Evolutionary conservation across 306 rosid species (phyloP), one percentile per base, ranked within the genome.

Genomic region (Trichosanthes truncata): DNA sequence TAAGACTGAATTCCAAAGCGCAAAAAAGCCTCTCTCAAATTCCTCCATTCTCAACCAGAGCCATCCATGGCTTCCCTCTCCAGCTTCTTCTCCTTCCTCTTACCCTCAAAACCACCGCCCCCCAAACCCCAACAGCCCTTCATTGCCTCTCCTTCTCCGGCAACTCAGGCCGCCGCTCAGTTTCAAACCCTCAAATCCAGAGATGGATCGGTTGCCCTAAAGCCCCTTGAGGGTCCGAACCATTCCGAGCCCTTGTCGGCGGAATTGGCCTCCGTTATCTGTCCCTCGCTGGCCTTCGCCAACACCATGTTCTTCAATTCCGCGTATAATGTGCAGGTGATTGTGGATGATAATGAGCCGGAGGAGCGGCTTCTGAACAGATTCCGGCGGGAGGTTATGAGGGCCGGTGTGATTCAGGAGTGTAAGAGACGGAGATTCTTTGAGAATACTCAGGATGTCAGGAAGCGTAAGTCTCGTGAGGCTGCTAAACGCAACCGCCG

Each of bases 401-500:
- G 49, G 69, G 93, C 98, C 18, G 97, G 97, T 11, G 82, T 94
- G 48, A 85, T 94, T 73, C 94, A 94, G 78, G 97, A 92, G 72
- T 82, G 86, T 46, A 90, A 86, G 88, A 82, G 98, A 59, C 87
- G 97, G 80, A 84, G 81, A 76, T 89, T 66, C 84, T 84, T 80
- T 18, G 96, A 94, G 86, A 92, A 81, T 82, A 81, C 84, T 56
- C 98, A 90, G 83, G 97, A 92, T 4, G 88, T 89, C 81, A 90
- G 86, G 91, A 95, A 93, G 81, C 93, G 97, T 36, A 89, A 73
- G 84, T 1, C 75, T 11, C 92, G 97, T 4, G 98, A 95, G n/a
- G 93, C 96, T 78, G 93, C 98, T 31, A 90, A 88, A 82, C 93
- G 98, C 60, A 95, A 90, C 49, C 84, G 89, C 14, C 86, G 92